Evolutionary conservation across 768 basidiomycete genomes (phyloP).

Genomic region (Tremella fuciformis): DNA sequence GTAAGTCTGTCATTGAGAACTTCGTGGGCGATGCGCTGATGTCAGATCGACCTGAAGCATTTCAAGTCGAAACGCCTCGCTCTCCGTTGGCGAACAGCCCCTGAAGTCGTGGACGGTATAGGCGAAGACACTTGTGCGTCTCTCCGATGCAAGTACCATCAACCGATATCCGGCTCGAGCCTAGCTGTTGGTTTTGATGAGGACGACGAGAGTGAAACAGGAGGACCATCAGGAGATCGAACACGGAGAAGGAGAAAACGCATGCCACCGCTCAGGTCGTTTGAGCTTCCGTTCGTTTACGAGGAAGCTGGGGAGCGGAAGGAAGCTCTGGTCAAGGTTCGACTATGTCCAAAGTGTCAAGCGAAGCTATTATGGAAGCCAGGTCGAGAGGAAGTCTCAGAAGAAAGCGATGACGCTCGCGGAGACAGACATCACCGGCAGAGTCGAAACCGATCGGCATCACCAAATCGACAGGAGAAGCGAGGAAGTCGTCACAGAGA

Average conservation of each 20-base stretch:
- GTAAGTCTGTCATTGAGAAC: conserved; percentile 22
- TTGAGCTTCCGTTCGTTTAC: conserved; percentile 89
- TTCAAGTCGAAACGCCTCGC: conserved; percentile 90
- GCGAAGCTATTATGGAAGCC: conserved; percentile 75
- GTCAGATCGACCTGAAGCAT: conserved; percentile 74
- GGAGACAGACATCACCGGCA: neutral
- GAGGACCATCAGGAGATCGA: conserved; percentile 13
- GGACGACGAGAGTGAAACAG: conserved; percentile 1
- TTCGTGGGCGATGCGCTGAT: conserved; percentile 1
- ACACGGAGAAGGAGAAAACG: conserved; percentile 25
- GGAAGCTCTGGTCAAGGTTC: conserved; percentile 83
- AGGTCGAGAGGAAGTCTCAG: neutral
- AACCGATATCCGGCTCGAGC: conserved; percentile 28
- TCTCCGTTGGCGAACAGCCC: conserved; percentile 88
- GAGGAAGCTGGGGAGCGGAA: conserved; percentile 71
- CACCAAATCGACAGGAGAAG: too few relatives aligned
- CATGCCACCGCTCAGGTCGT: conserved; percentile 60
- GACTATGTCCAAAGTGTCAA: conserved; percentile 72
- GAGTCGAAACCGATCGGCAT: too few relatives aligned
- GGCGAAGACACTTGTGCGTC: conserved; percentile 89
- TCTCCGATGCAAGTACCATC: conserved; percentile 73
- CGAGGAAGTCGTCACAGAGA: neutral
- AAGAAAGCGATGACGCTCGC: neutral
- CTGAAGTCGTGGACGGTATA: conserved; percentile 77
- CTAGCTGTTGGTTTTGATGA: conserved; percentile 5